A percentile compares a stretch with the other conserved stretches of the same genome.
phyloP scores from a whole-genome alignment of 2,329 filamentous ascomycete species.

The Exophiala alcalophila region DNA sequence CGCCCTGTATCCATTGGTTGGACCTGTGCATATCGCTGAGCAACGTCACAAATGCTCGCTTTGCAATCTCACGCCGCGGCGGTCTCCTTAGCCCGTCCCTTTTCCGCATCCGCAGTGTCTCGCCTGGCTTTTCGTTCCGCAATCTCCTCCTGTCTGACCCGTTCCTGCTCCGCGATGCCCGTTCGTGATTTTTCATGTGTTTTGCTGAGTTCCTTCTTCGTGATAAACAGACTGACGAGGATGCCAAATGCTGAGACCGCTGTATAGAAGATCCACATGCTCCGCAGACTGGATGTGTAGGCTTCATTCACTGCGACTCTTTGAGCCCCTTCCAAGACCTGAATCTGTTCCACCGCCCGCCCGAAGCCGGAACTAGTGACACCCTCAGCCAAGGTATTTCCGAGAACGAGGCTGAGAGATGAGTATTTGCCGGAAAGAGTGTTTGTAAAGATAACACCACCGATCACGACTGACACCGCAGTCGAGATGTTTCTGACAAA shows the following conservation, averaged over 20 bases:
- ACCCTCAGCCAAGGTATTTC: conserved; percentile 32
- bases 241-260: conserved; percentile 32
- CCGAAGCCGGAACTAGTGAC: conserved; percentile 38
- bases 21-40: too few species aligned
- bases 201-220: conserved; percentile 37
- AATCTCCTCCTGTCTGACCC: conserved; percentile 33
- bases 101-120: conserved; percentile 12
- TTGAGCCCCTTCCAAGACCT: conserved; percentile 33
- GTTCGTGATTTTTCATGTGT: conserved; percentile 46
- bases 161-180: conserved; percentile 45
- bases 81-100: not conserved
- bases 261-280: conserved; percentile 45
- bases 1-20: too few species aligned
- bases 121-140: conserved; percentile 33
- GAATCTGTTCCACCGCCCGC: conserved; percentile 35
- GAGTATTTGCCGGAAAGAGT: conserved; percentile 35
- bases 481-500: conserved; percentile 55
- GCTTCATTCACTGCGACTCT: conserved; percentile 33
- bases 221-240: conserved; percentile 34
- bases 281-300: conserved; percentile 37
- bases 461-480: conserved; percentile 53
- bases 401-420: conserved; percentile 33
- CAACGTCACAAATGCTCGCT: too few species aligned
- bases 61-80: too few species aligned
- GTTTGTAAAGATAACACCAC: conserved; percentile 47